Conservation (phyloP, 202 grass and related monocot species). For the Dendrocalamus latiflorus region DNA sequence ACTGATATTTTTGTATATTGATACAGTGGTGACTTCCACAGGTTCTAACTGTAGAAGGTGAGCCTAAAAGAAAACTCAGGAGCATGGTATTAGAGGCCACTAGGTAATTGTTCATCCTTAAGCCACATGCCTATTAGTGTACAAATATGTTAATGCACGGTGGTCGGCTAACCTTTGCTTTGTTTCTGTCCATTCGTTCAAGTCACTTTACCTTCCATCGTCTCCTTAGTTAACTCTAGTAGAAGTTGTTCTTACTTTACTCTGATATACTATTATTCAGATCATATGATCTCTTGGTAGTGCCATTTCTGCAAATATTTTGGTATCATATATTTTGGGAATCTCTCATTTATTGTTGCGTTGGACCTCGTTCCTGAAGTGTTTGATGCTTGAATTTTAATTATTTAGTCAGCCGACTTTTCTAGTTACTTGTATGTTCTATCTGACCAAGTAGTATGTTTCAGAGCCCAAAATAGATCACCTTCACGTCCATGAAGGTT, state of each 20-base stretch:
- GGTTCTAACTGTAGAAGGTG: slow-evolving; percentile 63
- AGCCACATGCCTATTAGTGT: not conserved
- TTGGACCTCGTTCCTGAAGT: not conserved
- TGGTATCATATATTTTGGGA: not conserved
- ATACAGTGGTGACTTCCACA: slow-evolving; percentile 39
- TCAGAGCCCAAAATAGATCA: not conserved
- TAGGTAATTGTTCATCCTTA: slow-evolving; percentile 38
- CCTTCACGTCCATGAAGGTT: too few relatives aligned
- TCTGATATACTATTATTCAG: not conserved
- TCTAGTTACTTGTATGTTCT: not conserved
- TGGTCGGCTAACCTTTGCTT: not conserved
- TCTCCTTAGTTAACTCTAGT: not conserved
- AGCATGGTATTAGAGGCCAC: slow-evolving; percentile 86
- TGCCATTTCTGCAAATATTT: not conserved
- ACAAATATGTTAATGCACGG: not conserved
- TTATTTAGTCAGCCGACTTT: not conserved
- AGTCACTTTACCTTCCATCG: not conserved
- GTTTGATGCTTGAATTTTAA: not conserved
- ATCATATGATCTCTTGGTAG: slow-evolving; percentile 14
- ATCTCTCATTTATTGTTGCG: not conserved
- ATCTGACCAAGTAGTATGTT: slow-evolving; percentile 4
- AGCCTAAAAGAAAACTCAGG: slow-evolving; percentile 58
- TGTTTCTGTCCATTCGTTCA: not conserved
- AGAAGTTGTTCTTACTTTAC: not conserved
- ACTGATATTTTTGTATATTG: slow-evolving; percentile 24